phyloP scores from a whole-genome alignment of 148 eudicot genomes.

The Rhododendron williamsianum region DNA sequence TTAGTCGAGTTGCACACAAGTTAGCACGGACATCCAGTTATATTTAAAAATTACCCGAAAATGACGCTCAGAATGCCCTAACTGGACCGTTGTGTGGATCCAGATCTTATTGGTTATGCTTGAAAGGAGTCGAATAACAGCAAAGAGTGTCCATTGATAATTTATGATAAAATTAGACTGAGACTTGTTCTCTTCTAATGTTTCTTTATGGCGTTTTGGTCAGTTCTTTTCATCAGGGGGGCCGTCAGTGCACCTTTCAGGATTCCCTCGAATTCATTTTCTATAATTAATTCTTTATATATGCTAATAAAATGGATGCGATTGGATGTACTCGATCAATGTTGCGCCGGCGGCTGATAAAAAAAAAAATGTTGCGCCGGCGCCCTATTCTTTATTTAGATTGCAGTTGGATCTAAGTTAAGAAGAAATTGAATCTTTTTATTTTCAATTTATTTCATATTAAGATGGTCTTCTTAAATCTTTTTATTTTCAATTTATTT shows the following conservation, averaged over 20 bases:
- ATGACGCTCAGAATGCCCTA: neutral
- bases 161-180: neutral
- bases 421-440: neutral
- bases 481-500: no score
- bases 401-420: no score
- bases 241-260: neutral
- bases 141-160: neutral
- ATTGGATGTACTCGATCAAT: neutral
- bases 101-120: no score
- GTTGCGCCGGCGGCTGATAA: neutral
- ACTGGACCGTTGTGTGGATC: neutral
- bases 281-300: neutral
- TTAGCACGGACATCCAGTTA: accelerated
- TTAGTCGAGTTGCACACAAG: no score
- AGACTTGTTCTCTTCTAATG: neutral
- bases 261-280: neutral
- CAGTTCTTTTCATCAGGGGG: no score
- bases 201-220: neutral
- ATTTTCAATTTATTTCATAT: no score
- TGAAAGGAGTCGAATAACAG: neutral
- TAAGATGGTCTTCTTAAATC: no score
- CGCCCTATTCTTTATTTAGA: neutral
- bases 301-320: neutral
- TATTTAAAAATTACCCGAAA: no score
- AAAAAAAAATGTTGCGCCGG: no score